A percentile compares a stretch with the other conserved stretches of the same genome.
Evolutionary conservation across 805 yeast species (phyloP).

Genomic region (Pichia phayaonensis): DNA sequence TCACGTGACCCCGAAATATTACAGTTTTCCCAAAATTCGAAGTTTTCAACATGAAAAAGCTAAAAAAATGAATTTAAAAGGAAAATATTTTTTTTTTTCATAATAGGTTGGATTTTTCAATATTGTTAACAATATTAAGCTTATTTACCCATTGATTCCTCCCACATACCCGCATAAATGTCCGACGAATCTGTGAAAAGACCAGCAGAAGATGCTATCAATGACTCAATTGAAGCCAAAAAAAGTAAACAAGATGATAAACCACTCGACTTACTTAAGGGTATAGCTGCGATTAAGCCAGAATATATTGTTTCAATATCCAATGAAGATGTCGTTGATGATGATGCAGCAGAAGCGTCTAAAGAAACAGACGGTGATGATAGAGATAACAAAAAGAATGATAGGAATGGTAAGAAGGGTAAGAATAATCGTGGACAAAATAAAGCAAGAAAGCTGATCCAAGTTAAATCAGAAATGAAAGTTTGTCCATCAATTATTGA

Average conservation of each 20-base stretch:
- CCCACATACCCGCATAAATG: background rate
- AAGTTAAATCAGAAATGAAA: conserved; percentile 53
- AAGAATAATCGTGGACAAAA: conserved; percentile 67
- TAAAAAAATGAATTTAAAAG: no score
- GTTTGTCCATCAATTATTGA: conserved; percentile 60
- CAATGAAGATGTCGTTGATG: conserved; percentile 26
- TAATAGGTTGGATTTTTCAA: background rate
- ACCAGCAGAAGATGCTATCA: conserved; percentile 11
- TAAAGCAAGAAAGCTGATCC: conserved; percentile 70
- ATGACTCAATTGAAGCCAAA: conserved; percentile 2
- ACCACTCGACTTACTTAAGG: conserved; percentile 27
- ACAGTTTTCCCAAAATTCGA: no score
- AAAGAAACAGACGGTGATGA: conserved; percentile 9
- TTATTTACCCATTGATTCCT: background rate
- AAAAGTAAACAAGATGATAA: conserved; percentile 3
- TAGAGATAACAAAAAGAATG: conserved; percentile 17
- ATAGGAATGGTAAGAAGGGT: conserved; percentile 31
- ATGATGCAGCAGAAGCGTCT: conserved; percentile 40
- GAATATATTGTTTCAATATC: conserved; percentile 46
- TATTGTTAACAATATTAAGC: background rate
- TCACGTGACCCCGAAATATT: no score
- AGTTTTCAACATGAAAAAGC: no score
- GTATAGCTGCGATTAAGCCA: conserved; percentile 70
- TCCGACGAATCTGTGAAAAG: conserved; percentile 11
- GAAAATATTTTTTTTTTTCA: background rate